Evolutionary conservation across 208 protist genomes (phyloP), one percentile per base, ranked within the genome.

Genomic region (Trichomonas tenax): DNA sequence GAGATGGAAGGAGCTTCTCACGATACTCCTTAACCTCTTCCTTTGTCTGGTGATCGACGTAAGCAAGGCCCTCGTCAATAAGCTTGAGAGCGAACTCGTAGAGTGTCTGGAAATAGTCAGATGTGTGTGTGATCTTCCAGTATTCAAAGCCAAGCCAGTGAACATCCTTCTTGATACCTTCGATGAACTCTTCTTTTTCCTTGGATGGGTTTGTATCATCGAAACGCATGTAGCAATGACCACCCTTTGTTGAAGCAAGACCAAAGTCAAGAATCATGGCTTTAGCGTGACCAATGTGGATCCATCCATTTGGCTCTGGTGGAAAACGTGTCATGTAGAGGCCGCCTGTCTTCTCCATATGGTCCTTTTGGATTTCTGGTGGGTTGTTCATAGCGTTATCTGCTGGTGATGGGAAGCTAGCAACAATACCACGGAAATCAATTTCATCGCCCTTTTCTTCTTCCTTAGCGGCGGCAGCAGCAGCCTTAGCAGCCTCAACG

Each of bases 201-300:
- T 96, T 96, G 31, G 44, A 26, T 63, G 96, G 96, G n/a, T 96
- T 96, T 3, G 96, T 96, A 40, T 96, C 96, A 90, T 96, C 96
- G 58, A 96, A 96, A 90, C 96, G 4, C 51, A 96, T 51, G n/a
- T 84, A 96, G 97, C 98, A 99, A 96, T 98, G 98, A 82, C 99
- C 99, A 51, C 97, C 96, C 96, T 99, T 98, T 6, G 98, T 96
- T 93, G 98, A 97, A 11, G 89, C 89, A 49, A 96, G 98, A 63
- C 98, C 98, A 97, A 99, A 99, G 98, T 99, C 99, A 21, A 99
- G 97, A 97, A 98, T 98, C 98, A 99, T 99, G 96, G 99, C 98
- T 98, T 99, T 99, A 15, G 99, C 99, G 97, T 99, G 99, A 36
- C 99, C 99, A 97, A 99, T 99, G 97, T 99, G 99, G 14, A 99